phyloP scores from a whole-genome alignment of 495 filamentous ascomycete species.

The Aspergillus bertholletiae region DNA sequence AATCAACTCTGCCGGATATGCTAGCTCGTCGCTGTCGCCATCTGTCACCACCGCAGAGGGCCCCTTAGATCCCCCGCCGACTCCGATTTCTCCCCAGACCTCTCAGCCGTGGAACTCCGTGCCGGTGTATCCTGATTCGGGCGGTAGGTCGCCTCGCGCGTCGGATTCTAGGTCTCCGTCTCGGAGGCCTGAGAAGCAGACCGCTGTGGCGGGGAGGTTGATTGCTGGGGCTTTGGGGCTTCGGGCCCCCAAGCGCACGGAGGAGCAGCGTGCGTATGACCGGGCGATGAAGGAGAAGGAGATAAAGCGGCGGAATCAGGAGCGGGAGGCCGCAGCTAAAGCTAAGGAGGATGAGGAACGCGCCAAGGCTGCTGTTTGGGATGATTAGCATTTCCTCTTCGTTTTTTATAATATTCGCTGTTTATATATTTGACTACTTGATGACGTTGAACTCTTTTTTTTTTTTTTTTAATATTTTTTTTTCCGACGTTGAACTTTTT shows the following conservation, averaged over 20 bases:
- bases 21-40: slow-evolving; percentile 23
- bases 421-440: slow-evolving; percentile 14
- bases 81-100: slow-evolving; percentile 53
- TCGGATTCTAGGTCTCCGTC: slow-evolving; percentile 7
- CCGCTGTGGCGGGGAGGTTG: slow-evolving; percentile 83
- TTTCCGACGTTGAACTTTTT: too few relatives aligned
- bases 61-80: slow-evolving; percentile 54
- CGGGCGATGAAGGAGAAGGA: slow-evolving; percentile 80
- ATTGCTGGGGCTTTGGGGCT: slow-evolving; percentile 88
- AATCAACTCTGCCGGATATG: slow-evolving; percentile 29
- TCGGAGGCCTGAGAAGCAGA: slow-evolving; percentile 81
- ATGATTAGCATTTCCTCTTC: slow-evolving; percentile 51
- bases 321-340: slow-evolving; percentile 61
- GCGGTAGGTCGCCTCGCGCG: neutral
- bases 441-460: slow-evolving; percentile 1
- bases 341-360: slow-evolving; percentile 65
- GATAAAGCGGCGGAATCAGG: slow-evolving; percentile 68
- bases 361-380: slow-evolving; percentile 76
- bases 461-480: neutral
- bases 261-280: slow-evolving; percentile 89
- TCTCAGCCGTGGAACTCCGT: slow-evolving; percentile 23
- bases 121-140: slow-evolving; percentile 3
- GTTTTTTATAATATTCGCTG: slow-evolving; percentile 4
- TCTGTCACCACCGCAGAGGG: slow-evolving; percentile 35
- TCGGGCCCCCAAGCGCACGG: slow-evolving; percentile 72